Evolutionary conservation across 2,329 filamentous ascomycete species (phyloP).

Genomic region (Metarhizium sp.): DNA sequence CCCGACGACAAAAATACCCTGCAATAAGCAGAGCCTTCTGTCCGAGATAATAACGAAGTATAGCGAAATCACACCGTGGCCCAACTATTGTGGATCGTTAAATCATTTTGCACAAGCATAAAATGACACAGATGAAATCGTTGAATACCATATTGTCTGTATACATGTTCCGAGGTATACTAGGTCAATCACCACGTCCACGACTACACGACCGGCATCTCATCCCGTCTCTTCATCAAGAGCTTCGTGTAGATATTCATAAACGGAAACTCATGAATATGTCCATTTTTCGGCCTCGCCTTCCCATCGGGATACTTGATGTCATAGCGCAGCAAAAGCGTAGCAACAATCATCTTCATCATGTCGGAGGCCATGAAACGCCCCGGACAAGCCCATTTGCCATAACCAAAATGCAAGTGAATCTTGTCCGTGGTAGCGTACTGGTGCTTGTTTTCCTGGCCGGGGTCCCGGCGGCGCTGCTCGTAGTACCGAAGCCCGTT

Average conservation of each 20-base stretch:
- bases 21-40: too few species aligned
- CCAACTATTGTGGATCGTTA: too few species aligned
- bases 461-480: neutral
- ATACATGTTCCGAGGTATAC: too few species aligned
- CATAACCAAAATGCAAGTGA: conserved; percentile 10
- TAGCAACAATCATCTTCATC: conserved; percentile 6
- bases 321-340: conserved; percentile 7
- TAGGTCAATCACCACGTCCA: too few species aligned
- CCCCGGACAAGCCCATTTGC: conserved; percentile 8
- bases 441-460: conserved; percentile 6
- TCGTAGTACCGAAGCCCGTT: conserved; percentile 8
- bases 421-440: conserved; percentile 8
- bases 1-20: too few species aligned
- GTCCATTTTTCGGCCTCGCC: neutral
- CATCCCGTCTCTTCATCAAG: conserved; percentile 3
- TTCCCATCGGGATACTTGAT: conserved; percentile 3
- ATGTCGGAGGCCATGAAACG: conserved; percentile 9
- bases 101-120: too few species aligned
- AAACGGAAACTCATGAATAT: conserved; percentile 8
- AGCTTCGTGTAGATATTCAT: conserved; percentile 3
- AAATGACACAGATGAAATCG: too few species aligned
- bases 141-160: too few species aligned
- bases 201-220: too few species aligned
- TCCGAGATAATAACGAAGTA: too few species aligned
- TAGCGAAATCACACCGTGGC: too few species aligned